Conservation (phyloP, 2,329 filamentous ascomycete genomes). For the Pseudocercospora pini-densiflorae region DNA sequence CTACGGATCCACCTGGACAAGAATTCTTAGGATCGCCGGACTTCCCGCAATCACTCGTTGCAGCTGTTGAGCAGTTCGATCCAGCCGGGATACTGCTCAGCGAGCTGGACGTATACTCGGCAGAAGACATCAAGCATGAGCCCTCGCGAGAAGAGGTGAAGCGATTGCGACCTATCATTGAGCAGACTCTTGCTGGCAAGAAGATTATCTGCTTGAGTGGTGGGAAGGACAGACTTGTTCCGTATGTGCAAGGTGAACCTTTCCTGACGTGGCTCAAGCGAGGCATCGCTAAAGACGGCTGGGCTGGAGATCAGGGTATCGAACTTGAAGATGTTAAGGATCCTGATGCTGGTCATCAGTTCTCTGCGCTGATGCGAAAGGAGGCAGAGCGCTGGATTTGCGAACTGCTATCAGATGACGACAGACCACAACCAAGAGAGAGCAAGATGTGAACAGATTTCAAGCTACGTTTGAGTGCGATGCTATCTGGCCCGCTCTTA, state of each 20-base stretch:
- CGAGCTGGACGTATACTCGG: slow-evolving; percentile 39
- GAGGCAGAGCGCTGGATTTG: slow-evolving; percentile 69
- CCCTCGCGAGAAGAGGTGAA: slow-evolving; percentile 52
- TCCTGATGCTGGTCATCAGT: slow-evolving; percentile 70
- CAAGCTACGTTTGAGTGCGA: too few species aligned
- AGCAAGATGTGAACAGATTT: slow-evolving; percentile 23
- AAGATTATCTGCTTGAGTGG: slow-evolving; percentile 68
- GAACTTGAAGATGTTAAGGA: slow-evolving; percentile 70
- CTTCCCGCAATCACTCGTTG: slow-evolving; percentile 73
- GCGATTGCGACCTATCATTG: slow-evolving; percentile 42
- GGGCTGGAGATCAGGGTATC: slow-evolving; percentile 61
- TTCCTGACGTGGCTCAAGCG: slow-evolving; percentile 67
- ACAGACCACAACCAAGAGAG: slow-evolving; percentile 13
- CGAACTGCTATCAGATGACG: slow-evolving; percentile 42
- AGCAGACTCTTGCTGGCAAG: slow-evolving; percentile 58
- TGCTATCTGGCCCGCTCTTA: neutral
- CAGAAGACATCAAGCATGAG: slow-evolving; percentile 37
- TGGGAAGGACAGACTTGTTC: slow-evolving; percentile 72
- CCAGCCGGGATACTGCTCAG: slow-evolving; percentile 74
- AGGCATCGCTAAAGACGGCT: slow-evolving; percentile 49
- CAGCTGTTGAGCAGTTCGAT: slow-evolving; percentile 68
- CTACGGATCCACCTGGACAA: slow-evolving; percentile 58
- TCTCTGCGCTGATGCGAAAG: slow-evolving; percentile 67
- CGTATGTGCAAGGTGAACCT: slow-evolving; percentile 63
- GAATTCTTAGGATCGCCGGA: slow-evolving; percentile 76